phyloP scores from a whole-genome alignment of 2,329 filamentous ascomycete species.

The Epichloe baconii region DNA sequence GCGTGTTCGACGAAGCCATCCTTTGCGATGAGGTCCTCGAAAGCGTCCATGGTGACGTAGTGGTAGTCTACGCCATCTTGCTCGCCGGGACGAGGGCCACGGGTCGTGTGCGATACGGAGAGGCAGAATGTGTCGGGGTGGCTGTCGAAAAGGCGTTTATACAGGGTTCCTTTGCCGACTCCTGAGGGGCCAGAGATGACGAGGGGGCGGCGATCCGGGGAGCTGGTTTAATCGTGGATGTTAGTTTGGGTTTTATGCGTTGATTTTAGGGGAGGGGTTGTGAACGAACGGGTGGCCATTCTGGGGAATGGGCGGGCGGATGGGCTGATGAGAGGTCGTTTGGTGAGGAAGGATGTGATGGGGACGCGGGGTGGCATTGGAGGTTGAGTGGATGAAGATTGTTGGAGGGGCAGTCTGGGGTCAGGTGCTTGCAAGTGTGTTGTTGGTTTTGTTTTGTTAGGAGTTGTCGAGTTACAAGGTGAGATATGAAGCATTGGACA shows the following conservation, averaged over 20 bases:
- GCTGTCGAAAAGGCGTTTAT: slow-evolving; percentile 52
- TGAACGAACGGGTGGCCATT: slow-evolving; percentile 12
- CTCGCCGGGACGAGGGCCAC: slow-evolving; percentile 62
- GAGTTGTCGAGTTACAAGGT: no score
- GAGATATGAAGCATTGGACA: no score
- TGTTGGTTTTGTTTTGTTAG: no score
- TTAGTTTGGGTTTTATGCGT: not conserved
- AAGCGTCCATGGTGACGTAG: slow-evolving; percentile 55
- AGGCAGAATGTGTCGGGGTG: slow-evolving; percentile 39
- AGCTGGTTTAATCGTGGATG: slow-evolving; percentile 2
- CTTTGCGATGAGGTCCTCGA: slow-evolving; percentile 52
- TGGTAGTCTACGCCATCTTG: slow-evolving; percentile 68
- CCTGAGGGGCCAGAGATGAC: slow-evolving; percentile 69
- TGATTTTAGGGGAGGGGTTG: not conserved
- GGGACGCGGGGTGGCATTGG: slow-evolving; percentile 7
- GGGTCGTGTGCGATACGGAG: slow-evolving; percentile 66
- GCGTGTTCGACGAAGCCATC: slow-evolving; percentile 78
- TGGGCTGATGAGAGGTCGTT: not conserved
- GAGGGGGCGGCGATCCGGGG: slow-evolving; percentile 47
- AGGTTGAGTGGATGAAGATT: not conserved
- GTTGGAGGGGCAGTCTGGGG: no score
- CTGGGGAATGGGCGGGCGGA: slow-evolving; percentile 6
- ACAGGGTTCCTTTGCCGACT: slow-evolving; percentile 69
- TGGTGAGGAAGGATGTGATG: not conserved
- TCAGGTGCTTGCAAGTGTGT: no score